phyloP scores from a whole-genome alignment of 306 rosid species.

The Fragaria vesca region DNA sequence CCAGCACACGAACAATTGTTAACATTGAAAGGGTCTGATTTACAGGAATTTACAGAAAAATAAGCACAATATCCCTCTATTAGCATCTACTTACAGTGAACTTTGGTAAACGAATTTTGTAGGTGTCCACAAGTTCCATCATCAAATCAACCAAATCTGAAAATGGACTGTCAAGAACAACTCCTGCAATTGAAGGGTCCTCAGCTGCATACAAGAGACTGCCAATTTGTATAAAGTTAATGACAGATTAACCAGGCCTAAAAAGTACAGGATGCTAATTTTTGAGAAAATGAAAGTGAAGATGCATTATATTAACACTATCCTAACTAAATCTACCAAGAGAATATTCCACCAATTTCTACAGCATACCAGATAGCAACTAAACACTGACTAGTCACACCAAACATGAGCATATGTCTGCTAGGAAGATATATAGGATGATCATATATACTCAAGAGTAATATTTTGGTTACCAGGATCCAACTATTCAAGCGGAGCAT shows the following conservation, averaged over 20 bases:
- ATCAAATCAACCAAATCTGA: slow-evolving; percentile 93
- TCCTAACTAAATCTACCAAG: background rate
- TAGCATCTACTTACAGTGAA: slow-evolving; percentile 70
- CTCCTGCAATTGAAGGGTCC: slow-evolving; percentile 98
- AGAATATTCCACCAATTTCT: background rate
- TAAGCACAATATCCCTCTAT: background rate
- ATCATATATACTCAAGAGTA: background rate
- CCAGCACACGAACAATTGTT: background rate
- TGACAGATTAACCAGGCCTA: slow-evolving; percentile 28
- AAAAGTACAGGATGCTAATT: background rate
- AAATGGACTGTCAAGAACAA: slow-evolving; percentile 97
- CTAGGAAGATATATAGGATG: background rate
- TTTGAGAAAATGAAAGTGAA: background rate
- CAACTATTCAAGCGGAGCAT: background rate
- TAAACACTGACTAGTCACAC: background rate
- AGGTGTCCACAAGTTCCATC: slow-evolving; percentile 95
- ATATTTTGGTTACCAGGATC: background rate
- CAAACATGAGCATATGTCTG: background rate
- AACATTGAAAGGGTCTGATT: background rate
- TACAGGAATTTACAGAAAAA: background rate
- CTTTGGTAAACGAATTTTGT: slow-evolving; percentile 80
- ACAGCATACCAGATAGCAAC: background rate
- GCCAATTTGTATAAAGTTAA: slow-evolving; percentile 31
- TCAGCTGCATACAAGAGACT: slow-evolving; percentile 97
- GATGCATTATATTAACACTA: background rate